phyloP scores from a whole-genome alignment of 169 alveolate genomes.

The Eimeria praecox region DNA sequence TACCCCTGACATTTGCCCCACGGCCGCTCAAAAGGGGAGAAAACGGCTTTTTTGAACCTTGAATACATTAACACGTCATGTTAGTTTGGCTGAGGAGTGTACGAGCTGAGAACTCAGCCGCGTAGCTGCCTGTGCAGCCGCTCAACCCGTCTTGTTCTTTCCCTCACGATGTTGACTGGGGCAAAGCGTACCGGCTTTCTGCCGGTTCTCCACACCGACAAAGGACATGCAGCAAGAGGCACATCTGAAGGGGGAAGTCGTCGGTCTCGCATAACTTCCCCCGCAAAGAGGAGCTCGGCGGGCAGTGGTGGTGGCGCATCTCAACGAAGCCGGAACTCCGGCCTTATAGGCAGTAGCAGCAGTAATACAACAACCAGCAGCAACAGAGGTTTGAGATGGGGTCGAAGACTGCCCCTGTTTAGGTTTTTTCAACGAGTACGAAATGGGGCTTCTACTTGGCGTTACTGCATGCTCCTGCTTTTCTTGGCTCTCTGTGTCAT shows the following conservation, averaged over 20 bases:
- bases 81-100: background rate
- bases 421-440: background rate
- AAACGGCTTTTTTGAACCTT: background rate
- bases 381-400: background rate
- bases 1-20: background rate
- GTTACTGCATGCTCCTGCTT: background rate
- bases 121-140: background rate
- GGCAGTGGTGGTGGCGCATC: background rate
- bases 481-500: background rate
- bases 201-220: slow-evolving; percentile 14
- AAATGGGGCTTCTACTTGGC: background rate
- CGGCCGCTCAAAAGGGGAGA: background rate
- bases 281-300: background rate
- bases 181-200: slow-evolving; percentile 8
- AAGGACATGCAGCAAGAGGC: background rate
- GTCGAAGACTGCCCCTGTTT: background rate
- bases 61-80: background rate
- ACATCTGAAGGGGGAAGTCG: background rate
- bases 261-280: background rate
- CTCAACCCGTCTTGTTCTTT: background rate
- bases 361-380: background rate
- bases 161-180: slow-evolving; percentile 20
- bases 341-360: too few relatives aligned
- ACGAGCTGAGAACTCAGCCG: background rate
- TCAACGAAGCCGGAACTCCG: background rate